Conservation (phyloP, 78 protist species). For the Creolimax fragrantissima region DNA sequence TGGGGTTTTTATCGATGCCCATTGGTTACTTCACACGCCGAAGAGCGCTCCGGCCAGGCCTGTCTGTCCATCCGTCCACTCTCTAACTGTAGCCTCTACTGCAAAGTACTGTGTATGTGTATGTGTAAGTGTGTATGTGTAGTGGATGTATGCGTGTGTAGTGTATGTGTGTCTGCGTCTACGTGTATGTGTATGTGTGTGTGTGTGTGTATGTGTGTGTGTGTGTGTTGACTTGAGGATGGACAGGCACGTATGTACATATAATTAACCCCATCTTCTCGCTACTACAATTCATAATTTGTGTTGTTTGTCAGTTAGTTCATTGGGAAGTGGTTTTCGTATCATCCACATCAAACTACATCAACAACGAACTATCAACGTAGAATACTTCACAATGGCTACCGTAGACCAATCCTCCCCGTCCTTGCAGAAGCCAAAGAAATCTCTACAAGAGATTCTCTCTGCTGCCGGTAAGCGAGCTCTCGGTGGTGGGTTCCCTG, state of each 20-base stretch:
- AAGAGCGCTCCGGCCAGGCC: no score
- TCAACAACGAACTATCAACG: not conserved
- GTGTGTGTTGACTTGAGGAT: not conserved
- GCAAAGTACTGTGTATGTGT: not conserved
- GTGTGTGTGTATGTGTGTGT: conserved; percentile 7
- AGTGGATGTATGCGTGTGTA: no score
- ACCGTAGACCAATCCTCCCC: not conserved
- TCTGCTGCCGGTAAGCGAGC: conserved; percentile 41
- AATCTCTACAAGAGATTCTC: conserved; percentile 16
- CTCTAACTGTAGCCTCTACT: no score
- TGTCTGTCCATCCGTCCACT: no score
- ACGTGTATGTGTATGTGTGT: not conserved
- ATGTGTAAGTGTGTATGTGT: not conserved
- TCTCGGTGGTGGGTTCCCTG: conserved; percentile 58
- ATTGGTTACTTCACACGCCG: no score
- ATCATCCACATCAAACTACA: not conserved
- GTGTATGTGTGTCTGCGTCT: not conserved
- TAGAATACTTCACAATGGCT: not conserved
- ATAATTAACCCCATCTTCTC: not conserved
- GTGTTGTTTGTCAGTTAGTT: not conserved
- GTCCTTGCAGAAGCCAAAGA: not conserved
- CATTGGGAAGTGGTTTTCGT: not conserved
- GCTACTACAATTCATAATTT: not conserved
- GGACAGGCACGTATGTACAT: not conserved
- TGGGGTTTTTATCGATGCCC: no score